A percentile compares a stretch with the other conserved stretches of the same genome.
Conservation (phyloP, 2,329 filamentous ascomycete genomes). For the Blastomyces silverae region DNA sequence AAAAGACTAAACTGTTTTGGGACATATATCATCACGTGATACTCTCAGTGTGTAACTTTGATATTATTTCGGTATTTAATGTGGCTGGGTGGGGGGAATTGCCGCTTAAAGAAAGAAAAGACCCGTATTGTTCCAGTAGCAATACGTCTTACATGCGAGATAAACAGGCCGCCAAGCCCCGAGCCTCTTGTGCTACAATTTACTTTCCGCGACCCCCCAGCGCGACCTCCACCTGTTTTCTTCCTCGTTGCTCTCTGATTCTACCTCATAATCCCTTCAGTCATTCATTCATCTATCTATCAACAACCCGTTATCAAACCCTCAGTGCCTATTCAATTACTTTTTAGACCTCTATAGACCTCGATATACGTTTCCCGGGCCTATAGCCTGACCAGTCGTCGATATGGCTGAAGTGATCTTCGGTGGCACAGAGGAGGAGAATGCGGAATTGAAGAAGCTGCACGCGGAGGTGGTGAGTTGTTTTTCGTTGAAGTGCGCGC, state of each 20-base stretch:
- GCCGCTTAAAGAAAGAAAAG: neutral
- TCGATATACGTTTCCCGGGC: neutral
- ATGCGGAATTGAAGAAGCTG: slow-evolving; percentile 71
- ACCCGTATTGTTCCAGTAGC: neutral
- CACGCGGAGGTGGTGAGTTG: slow-evolving; percentile 66
- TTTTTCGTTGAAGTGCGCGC: slow-evolving; percentile 14
- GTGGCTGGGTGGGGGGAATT: neutral
- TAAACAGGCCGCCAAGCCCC: neutral
- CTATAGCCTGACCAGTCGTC: slow-evolving; percentile 11
- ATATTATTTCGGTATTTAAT: neutral
- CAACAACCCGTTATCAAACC: neutral
- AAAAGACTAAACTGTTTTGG: neutral
- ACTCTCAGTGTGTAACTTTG: neutral
- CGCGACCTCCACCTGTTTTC: neutral
- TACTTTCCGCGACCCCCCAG: neutral
- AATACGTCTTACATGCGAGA: neutral
- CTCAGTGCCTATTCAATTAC: neutral
- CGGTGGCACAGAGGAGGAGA: slow-evolving; percentile 71
- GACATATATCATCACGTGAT: neutral
- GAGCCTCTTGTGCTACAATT: neutral
- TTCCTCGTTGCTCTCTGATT: slow-evolving; percentile 6
- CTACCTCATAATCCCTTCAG: neutral
- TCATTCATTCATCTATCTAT: neutral
- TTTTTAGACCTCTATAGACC: neutral
- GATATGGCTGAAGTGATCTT: slow-evolving; percentile 67